Percentiles rank a stretch among this genome's conserved stretches.
These are phyloP conservation scores for Venustampulla echinocandica DNA, from an alignment of 495 filamentous ascomycete genomes.

Conservation along the genomic window DNA sequence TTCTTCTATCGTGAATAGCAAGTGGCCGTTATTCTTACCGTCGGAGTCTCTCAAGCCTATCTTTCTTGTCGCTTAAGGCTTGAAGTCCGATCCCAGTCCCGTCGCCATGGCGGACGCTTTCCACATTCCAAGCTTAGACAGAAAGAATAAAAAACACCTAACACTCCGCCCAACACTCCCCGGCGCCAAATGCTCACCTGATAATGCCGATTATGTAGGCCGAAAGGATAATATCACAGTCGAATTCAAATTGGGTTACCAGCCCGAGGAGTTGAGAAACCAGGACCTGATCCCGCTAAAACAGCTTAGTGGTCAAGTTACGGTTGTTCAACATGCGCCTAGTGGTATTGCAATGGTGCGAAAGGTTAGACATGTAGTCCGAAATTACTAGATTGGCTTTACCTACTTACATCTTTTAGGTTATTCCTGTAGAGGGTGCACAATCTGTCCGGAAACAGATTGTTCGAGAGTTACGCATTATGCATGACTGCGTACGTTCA, in stretches of 20 bases:
- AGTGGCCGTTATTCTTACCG: no score
- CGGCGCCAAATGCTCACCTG: no score
- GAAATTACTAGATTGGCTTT: neutral
- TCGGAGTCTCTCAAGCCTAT: no score
- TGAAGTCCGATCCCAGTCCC: no score
- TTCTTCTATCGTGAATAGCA: no score
- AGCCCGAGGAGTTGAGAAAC: neutral
- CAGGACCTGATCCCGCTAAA: neutral
- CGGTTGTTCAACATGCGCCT: neutral
- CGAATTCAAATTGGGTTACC: neutral
- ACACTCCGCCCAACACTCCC: no score
- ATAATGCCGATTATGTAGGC: no score
- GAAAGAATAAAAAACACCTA: no score
- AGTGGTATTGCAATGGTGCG: neutral
- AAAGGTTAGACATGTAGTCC: neutral
- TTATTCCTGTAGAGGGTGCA: constrained; percentile 93
- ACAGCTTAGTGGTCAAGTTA: neutral
- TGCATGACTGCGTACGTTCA: constrained; percentile 67
- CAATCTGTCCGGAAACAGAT: constrained; percentile 89
- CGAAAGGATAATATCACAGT: no score
- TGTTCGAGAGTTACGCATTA: constrained; percentile 86
- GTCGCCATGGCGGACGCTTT: no score
- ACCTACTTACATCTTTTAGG: constrained; percentile 36
- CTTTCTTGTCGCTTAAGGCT: no score
- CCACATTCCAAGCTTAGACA: no score